These are phyloP conservation scores for Dipteronia dyeriana DNA, from an alignment of 345 rosid species.

Conservation along the genomic window DNA sequence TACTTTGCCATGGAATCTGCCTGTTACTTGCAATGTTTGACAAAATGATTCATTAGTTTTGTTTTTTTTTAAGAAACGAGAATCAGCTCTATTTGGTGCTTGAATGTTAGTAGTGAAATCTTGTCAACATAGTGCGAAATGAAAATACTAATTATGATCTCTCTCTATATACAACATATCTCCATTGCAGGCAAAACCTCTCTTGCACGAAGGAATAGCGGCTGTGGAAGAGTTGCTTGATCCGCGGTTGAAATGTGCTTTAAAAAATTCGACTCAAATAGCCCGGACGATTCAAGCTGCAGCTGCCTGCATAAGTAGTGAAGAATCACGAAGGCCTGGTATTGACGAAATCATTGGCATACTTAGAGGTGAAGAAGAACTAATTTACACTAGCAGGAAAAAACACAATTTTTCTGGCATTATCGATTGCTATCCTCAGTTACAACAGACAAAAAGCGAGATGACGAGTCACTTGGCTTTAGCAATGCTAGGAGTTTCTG, in stretches of 20 bases:
- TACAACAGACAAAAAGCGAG: conserved; percentile 71
- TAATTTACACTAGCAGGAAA: conserved; percentile 37
- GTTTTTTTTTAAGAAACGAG: background rate
- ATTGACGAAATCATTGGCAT: conserved; percentile 56
- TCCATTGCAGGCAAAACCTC: conserved; percentile 71
- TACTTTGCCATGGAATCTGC: background rate
- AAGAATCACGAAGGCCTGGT: conserved; percentile 73
- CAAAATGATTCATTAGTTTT: background rate
- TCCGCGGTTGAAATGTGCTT: conserved; percentile 45
- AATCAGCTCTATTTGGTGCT: background rate
- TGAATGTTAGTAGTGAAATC: background rate
- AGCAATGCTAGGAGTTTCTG: conserved; percentile 87
- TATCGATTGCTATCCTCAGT: conserved; percentile 59
- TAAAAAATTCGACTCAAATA: conserved; percentile 45
- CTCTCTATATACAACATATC: background rate
- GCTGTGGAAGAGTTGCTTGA: conserved; percentile 71
- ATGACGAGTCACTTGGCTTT: conserved; percentile 82
- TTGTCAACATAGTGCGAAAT: background rate
- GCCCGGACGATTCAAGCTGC: conserved; percentile 74
- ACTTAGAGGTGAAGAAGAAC: conserved; percentile 59
- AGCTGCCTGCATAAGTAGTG: conserved; percentile 61
- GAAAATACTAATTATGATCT: background rate
- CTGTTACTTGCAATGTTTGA: background rate
- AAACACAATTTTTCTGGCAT: conserved; percentile 58
- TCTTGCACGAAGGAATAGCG: conserved; percentile 62